These are phyloP conservation scores for Pyrus hybrid DNA, from an alignment of 331 rosid genomes.

Conservation along the genomic window DNA sequence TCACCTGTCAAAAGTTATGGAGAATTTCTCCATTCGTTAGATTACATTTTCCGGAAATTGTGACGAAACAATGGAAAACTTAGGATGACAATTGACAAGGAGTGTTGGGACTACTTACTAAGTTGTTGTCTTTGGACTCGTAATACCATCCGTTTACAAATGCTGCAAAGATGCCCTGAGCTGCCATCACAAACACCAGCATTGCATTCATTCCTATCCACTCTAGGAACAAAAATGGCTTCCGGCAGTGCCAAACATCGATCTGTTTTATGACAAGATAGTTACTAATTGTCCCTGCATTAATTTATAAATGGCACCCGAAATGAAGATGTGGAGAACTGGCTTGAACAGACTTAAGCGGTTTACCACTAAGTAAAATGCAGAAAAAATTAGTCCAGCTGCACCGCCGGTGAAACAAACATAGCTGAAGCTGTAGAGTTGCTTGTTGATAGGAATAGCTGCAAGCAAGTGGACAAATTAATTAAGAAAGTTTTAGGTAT, in stretches of 20 bases:
- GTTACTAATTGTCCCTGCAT: neutral
- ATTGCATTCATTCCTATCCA: conserved; percentile 98
- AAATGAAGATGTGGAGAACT: neutral
- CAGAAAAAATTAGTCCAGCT: conserved; percentile 79
- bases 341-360: neutral
- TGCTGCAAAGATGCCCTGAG: conserved; percentile 79
- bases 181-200: conserved; percentile 91
- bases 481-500: neutral
- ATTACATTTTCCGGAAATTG: neutral
- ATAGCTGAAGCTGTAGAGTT: conserved; percentile 86
- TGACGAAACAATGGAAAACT: no score
- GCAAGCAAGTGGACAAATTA: conserved; percentile 5
- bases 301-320: neutral
- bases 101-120: conserved; percentile 31
- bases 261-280: conserved; percentile 33
- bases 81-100: no score
- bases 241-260: conserved; percentile 53
- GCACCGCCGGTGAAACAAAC: conserved; percentile 88
- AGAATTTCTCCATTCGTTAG: neutral
- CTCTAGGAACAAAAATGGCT: conserved; percentile 68
- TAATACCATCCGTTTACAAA: conserved; percentile 88
- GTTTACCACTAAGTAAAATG: conserved; percentile 56
- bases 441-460: conserved; percentile 94
- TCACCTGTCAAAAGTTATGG: conserved; percentile 31
- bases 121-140: conserved; percentile 27